Conservation (phyloP, 2,329 filamentous ascomycete species). For the Dactylellina drechsleri region DNA sequence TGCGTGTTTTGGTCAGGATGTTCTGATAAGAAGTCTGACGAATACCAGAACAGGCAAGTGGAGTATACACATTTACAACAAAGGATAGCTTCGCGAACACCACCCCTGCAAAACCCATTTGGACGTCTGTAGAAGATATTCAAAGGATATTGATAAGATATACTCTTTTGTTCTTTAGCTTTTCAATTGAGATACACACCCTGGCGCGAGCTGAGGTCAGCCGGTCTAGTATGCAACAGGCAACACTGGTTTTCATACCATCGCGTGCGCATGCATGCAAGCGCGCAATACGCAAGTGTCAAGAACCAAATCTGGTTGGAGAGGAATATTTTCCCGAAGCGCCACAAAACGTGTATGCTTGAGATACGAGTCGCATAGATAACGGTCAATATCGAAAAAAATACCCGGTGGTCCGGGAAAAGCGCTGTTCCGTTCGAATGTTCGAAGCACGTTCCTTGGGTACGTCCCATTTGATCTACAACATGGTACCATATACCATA, state of each 20-base stretch:
- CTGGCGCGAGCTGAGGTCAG: no score
- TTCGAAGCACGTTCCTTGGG: conserved; percentile 22
- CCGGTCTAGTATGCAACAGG: no score
- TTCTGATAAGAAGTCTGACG: conserved; percentile 13
- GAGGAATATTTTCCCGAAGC: conserved; percentile 15
- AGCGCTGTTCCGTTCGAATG: no score
- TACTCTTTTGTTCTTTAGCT: not conserved
- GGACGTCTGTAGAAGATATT: not conserved
- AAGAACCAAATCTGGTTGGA: conserved; percentile 15
- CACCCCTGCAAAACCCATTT: no score
- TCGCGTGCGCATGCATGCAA: no score
- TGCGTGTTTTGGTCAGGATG: conserved; percentile 1
- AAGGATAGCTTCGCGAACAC: not conserved
- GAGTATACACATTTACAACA: not conserved
- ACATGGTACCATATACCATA: conserved; percentile 15
- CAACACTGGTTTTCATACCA: no score
- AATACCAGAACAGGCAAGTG: conserved; percentile 14
- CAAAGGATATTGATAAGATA: conserved; percentile 13
- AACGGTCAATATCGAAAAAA: not conserved
- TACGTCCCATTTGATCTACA: conserved; percentile 2
- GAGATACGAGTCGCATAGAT: conserved; percentile 10
- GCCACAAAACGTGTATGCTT: conserved; percentile 21
- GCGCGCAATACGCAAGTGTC: conserved; percentile 3
- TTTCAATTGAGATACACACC: no score
- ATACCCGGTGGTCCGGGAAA: no score